Conservation (phyloP, 2,329 filamentous ascomycete genomes). For the Cyphellophora attinorum region DNA sequence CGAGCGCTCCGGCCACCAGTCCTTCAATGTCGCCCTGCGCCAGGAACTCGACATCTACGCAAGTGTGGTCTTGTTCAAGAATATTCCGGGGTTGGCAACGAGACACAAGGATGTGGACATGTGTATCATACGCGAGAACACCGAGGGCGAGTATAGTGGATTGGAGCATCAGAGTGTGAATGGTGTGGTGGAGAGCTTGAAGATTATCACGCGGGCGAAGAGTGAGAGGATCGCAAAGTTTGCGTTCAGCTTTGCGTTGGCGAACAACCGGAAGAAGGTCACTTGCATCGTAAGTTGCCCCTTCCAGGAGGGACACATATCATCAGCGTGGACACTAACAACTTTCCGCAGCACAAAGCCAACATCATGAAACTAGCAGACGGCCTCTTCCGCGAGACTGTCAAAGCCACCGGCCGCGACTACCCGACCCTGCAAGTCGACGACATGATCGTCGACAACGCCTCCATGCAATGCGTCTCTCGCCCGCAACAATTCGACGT, state of each 20-base stretch:
- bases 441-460: constrained; percentile 99
- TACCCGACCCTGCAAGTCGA: constrained; percentile 92
- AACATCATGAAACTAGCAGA: constrained; percentile 99
- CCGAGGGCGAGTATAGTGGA: constrained; percentile 98
- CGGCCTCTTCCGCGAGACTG: constrained; percentile 95
- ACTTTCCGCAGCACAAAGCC: no score
- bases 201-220: constrained; percentile 99
- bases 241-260: constrained; percentile 92
- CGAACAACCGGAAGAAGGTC: constrained; percentile 98
- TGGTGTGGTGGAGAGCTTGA: constrained; percentile 96
- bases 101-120: constrained; percentile 96
- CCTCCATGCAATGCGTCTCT: constrained; percentile 97
- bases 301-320: no score
- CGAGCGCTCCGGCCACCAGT: constrained; percentile 92
- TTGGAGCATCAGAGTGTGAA: constrained; percentile 96
- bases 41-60: constrained; percentile 99
- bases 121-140: constrained; percentile 99
- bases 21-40: constrained; percentile 98
- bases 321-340: no score
- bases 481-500: constrained; percentile 97
- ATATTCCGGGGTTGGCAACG: constrained; percentile 96
- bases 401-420: constrained; percentile 86
- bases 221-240: constrained; percentile 99
- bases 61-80: constrained; percentile 96
- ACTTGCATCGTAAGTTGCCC: no score